Percentiles rank a stretch among this genome's conserved stretches.
These are phyloP conservation scores for Exophiala dermatitidis DNA, from an alignment of 2,329 filamentous ascomycete genomes.

Conservation along the genomic window DNA sequence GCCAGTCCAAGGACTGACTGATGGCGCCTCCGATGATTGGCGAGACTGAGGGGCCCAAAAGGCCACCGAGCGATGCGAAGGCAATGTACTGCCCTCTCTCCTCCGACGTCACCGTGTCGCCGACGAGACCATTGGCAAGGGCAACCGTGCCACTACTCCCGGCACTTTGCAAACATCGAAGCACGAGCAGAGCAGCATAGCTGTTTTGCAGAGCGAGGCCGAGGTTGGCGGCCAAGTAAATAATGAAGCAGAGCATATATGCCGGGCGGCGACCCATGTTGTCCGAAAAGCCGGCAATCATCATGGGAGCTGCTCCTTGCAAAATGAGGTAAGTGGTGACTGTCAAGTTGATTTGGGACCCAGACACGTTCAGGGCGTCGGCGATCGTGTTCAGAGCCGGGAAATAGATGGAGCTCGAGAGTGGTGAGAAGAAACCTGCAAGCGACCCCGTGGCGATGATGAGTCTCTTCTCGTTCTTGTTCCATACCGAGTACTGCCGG, in stretches of 20 bases:
- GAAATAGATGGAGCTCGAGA: conserved; percentile 28
- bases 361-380: conserved; percentile 3
- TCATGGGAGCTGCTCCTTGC: conserved; percentile 29
- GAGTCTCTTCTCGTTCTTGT: conserved; percentile 9
- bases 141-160: conserved; percentile 39
- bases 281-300: conserved; percentile 32
- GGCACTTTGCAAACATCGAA: conserved; percentile 41
- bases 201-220: conserved; percentile 36
- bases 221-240: conserved; percentile 40
- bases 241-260: conserved; percentile 31
- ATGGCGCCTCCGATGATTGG: conserved; percentile 47
- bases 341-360: conserved; percentile 17
- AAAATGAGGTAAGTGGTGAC: conserved; percentile 19
- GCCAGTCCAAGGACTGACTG: conserved; percentile 45
- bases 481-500: conserved; percentile 7
- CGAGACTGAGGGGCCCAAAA: neutral
- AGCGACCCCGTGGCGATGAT: conserved; percentile 8
- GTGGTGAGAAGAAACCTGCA: conserved; percentile 10
- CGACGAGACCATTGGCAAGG: conserved; percentile 36
- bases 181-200: conserved; percentile 34
- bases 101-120: conserved; percentile 36
- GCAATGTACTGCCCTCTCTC: conserved; percentile 36
- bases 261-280: conserved; percentile 30
- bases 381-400: conserved; percentile 11
- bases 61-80: conserved; percentile 40